phyloP scores from a whole-genome alignment of 768 basidiomycete genomes.

The Epithele typhae region DNA sequence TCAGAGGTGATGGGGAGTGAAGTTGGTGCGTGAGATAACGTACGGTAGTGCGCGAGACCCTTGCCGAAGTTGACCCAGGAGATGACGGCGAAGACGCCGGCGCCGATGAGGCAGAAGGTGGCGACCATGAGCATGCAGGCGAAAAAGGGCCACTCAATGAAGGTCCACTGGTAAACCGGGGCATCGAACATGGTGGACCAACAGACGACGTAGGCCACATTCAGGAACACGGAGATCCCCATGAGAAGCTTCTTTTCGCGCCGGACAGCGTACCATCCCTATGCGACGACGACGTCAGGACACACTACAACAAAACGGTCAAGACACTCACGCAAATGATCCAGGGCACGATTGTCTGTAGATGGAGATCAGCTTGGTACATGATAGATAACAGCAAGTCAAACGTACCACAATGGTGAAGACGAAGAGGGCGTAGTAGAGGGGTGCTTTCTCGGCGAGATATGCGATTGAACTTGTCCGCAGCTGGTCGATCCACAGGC shows the following conservation, averaged over 20 bases:
- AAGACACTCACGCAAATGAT: constrained; percentile 40
- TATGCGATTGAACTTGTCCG: constrained; percentile 39
- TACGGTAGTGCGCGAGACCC: constrained; percentile 54
- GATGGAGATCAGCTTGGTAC: background rate
- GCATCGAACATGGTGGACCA: constrained; percentile 26
- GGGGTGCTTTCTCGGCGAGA: constrained; percentile 36
- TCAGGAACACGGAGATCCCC: constrained; percentile 39
- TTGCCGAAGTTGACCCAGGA: constrained; percentile 51
- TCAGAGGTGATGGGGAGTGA: background rate
- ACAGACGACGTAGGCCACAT: constrained; percentile 29
- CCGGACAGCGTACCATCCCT: constrained; percentile 55
- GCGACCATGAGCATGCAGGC: constrained; percentile 41
- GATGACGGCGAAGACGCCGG: constrained; percentile 41
- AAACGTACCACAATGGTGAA: constrained; percentile 39
- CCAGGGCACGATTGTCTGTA: constrained; percentile 49
- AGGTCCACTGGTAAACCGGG: constrained; percentile 25
- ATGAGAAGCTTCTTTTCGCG: constrained; percentile 41
- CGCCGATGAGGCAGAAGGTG: constrained; percentile 32
- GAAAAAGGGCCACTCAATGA: constrained; percentile 45
- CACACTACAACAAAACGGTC: background rate
- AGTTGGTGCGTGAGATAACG: constrained; percentile 21
- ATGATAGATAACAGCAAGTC: no score
- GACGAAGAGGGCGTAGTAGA: constrained; percentile 45
- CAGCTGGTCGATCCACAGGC: constrained; percentile 55
- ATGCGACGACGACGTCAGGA: background rate